Percentiles rank a stretch among this genome's conserved stretches.
Evolutionary conservation across 208 protist species (phyloP).

Genomic region (Leishmania gerbilli): DNA sequence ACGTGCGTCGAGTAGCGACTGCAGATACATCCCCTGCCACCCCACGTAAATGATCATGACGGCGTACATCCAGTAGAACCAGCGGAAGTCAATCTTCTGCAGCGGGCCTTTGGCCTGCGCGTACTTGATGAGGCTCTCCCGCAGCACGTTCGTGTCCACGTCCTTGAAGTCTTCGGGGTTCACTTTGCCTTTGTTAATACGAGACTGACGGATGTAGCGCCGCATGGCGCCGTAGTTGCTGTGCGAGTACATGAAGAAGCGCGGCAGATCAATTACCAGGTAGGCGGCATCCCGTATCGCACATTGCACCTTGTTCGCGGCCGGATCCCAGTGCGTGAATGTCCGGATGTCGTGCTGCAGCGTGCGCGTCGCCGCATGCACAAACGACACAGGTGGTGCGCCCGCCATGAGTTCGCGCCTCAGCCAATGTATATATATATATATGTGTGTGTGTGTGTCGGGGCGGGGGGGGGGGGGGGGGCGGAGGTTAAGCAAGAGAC

Average conservation of each 20-base stretch:
- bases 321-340: conserved; percentile 56
- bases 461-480: no score
- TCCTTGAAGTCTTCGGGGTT: conserved; percentile 84
- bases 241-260: conserved; percentile 77
- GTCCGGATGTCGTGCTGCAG: conserved; percentile 52
- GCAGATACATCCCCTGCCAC: conserved; percentile 65
- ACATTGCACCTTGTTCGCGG: conserved; percentile 64
- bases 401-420: conserved; percentile 13
- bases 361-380: conserved; percentile 35
- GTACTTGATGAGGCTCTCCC: conserved; percentile 71
- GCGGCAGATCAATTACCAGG: conserved; percentile 66
- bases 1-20: conserved; percentile 60
- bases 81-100: conserved; percentile 84
- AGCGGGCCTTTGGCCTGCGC: conserved; percentile 76
- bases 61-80: conserved; percentile 87
- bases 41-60: conserved; percentile 80
- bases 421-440: not conserved
- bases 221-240: conserved; percentile 80
- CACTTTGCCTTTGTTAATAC: conserved; percentile 81
- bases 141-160: conserved; percentile 82
- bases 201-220: conserved; percentile 74
- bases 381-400: conserved; percentile 29
- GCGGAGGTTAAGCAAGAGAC: not conserved
- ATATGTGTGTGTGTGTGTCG: not conserved
- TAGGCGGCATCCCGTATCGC: conserved; percentile 71